Conservation (phyloP, 345 rosid genomes). For the Rhodomyrtus tomentosa region DNA sequence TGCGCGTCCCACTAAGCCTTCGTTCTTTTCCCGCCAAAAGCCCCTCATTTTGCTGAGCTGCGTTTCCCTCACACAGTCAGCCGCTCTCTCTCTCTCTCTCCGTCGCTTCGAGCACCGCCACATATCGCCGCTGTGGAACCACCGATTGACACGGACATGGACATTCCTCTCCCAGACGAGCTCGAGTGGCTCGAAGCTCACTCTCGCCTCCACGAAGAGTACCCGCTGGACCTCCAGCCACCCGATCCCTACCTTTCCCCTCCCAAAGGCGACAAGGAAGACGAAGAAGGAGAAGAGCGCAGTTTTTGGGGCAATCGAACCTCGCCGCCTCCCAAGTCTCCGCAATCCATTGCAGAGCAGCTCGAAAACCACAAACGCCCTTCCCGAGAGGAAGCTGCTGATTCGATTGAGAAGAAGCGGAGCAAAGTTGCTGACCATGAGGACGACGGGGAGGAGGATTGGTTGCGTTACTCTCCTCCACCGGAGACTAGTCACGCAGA, state of each 20-base stretch:
- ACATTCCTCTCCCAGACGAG: slow-evolving; percentile 74
- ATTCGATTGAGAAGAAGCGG: slow-evolving; percentile 37
- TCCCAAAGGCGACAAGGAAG: slow-evolving; percentile 4
- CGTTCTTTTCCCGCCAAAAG: background rate
- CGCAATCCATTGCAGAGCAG: background rate
- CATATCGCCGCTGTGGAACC: background rate
- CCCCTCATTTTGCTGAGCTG: background rate
- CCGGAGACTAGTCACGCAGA: slow-evolving; percentile 8
- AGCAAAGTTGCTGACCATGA: slow-evolving; percentile 15
- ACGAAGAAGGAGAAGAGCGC: background rate
- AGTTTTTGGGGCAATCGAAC: background rate
- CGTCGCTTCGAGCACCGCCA: background rate
- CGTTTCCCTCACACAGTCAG: background rate
- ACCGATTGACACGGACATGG: slow-evolving; percentile 37
- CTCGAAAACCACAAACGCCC: slow-evolving; percentile 39
- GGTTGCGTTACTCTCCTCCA: slow-evolving; percentile 47
- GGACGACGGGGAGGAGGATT: slow-evolving; percentile 37
- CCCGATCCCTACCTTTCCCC: slow-evolving; percentile 23
- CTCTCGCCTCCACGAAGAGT: slow-evolving; percentile 35
- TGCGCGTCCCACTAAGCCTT: background rate
- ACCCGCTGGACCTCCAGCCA: slow-evolving; percentile 21
- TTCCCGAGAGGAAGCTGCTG: slow-evolving; percentile 14
- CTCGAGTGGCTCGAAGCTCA: slow-evolving; percentile 86
- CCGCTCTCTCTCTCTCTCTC: background rate
- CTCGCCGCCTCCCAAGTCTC: slow-evolving; percentile 11